These are phyloP conservation scores for Sporothrix humicola DNA, from an alignment of 2,329 filamentous ascomycete genomes.

Conservation along the genomic window DNA sequence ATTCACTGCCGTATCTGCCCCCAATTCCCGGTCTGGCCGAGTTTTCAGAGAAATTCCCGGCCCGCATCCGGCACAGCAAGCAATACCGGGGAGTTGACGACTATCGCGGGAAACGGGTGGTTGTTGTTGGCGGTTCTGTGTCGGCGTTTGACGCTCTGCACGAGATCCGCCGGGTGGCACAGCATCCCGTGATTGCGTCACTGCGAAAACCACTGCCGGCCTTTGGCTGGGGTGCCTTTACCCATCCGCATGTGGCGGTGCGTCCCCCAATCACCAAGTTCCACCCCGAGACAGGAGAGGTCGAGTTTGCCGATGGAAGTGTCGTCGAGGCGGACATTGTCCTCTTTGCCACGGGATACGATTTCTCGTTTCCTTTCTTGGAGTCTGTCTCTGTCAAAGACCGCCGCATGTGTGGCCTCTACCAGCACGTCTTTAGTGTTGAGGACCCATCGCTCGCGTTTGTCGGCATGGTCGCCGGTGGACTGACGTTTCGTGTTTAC, in stretches of 20 bases:
- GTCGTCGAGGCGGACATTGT: conserved; percentile 64
- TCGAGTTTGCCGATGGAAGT: conserved; percentile 67
- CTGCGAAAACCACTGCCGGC: conserved; percentile 1
- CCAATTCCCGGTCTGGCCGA: conserved; percentile 54
- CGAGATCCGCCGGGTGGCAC: conserved; percentile 39
- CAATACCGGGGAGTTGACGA: conserved; percentile 55
- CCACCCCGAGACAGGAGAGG: conserved; percentile 50
- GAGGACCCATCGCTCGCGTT: conserved; percentile 62
- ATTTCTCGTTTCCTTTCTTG: conserved; percentile 72
- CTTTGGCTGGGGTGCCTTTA: conserved; percentile 50
- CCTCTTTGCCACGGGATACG: conserved; percentile 74
- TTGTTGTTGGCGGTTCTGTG: conserved; percentile 68
- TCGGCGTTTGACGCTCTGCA: conserved; percentile 59
- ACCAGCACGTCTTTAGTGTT: conserved; percentile 63
- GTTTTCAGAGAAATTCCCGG: conserved; percentile 51
- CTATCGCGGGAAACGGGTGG: conserved; percentile 62
- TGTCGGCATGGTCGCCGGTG: conserved; percentile 62
- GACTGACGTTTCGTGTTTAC: conserved; percentile 70
- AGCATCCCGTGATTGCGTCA: conserved; percentile 5
- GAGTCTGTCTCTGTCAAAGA: conserved; percentile 55
- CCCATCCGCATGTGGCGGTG: conserved; percentile 41
- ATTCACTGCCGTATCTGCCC: conserved; percentile 63
- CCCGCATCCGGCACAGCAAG: conserved; percentile 62
- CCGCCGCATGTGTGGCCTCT: conserved; percentile 61
- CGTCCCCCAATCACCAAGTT: conserved; percentile 51